Percentiles rank a stretch among this genome's conserved stretches.
These are phyloP conservation scores for Dactylellina cionopaga DNA, from an alignment of 2,329 filamentous ascomycete genomes.

Conservation along the genomic window DNA sequence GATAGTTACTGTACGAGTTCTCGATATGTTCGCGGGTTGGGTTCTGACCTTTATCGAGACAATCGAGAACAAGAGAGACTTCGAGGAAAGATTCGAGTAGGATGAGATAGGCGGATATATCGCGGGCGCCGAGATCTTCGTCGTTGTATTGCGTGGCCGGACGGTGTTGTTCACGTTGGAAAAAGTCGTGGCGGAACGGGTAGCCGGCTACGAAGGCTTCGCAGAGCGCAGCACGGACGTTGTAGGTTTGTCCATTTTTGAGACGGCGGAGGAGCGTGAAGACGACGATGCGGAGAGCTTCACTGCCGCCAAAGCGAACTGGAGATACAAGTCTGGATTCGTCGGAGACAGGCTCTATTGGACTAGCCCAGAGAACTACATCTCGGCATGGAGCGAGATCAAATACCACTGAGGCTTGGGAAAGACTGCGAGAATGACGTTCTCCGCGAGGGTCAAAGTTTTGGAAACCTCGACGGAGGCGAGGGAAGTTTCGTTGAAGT, in stretches of 20 bases:
- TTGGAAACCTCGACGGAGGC: slow-evolving; percentile 30
- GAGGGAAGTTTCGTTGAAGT: slow-evolving; percentile 42
- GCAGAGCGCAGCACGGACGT: slow-evolving; percentile 23
- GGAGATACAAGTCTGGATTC: slow-evolving; percentile 35
- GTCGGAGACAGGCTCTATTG: slow-evolving; percentile 18
- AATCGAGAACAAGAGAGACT: slow-evolving; percentile 33
- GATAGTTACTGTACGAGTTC: slow-evolving; percentile 42
- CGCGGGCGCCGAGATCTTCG: slow-evolving; percentile 39
- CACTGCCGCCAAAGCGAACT: slow-evolving; percentile 38
- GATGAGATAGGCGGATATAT: slow-evolving; percentile 45
- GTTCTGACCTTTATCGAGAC: slow-evolving; percentile 38
- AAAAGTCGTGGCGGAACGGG: slow-evolving; percentile 41
- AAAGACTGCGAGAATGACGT: slow-evolving; percentile 32
- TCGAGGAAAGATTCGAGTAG: slow-evolving; percentile 47
- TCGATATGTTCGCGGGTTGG: slow-evolving; percentile 39
- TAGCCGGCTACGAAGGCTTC: slow-evolving; percentile 36
- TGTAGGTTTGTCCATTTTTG: slow-evolving; percentile 42
- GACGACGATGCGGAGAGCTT: slow-evolving; percentile 37
- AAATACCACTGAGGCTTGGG: slow-evolving; percentile 27
- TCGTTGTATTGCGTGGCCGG: slow-evolving; percentile 14
- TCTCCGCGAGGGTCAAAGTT: slow-evolving; percentile 46
- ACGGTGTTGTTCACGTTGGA: slow-evolving; percentile 26
- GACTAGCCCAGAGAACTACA: slow-evolving; percentile 34
- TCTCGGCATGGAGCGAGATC: slow-evolving; percentile 43
- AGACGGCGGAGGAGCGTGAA: slow-evolving; percentile 42